Base-by-base conservation (phyloP, 495 filamentous ascomycete species). In the Annulohypoxylon bovei region DNA sequence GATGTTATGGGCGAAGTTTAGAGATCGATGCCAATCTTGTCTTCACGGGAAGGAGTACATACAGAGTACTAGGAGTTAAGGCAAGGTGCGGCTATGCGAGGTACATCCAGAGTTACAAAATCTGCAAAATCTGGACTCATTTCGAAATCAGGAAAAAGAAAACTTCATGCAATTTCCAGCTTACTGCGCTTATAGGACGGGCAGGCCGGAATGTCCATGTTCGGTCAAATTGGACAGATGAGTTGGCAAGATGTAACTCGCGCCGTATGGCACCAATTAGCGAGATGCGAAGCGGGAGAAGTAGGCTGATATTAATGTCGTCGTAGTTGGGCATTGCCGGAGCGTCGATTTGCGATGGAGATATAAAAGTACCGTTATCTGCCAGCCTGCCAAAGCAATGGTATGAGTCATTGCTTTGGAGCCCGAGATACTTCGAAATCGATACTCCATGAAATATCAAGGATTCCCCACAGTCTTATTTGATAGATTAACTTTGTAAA, bases 391-490 rank as follows among this genome's bases (percentile, higher is more conserved):
- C 6, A 42, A 27, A 58, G n/a, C n/a, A n/a, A n/a, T n/a, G n/a
- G n/a, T 42, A 42, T 65, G 67, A 70, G 37, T 14, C 33, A 44
- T 4, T 56, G 18, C n/a, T 25, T 49, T 40, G 7, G 27, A 55
- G 46, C 54, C 60, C 25, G 27, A 56, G 8, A 55, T 22, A 22
- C 27, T 42, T 32, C 54, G 44, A 60, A 39, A 25, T 35, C n/a
- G 57, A 47, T 22, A 18, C 25, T 23, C 49, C n/a, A 42, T 40
- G 37, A n/a, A 46, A 59, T 64, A 35, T 22, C 39, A 47, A 58
- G 67, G 67, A 30, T 70, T 70, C 67, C 62, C 62, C 67, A 65
- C 62, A 62, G 56, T 65, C 56, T 56, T 61, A 33, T 30, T 59
- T 52, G 40, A 65, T 56, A 65, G 16, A 60, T 65, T 64, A 47